These are phyloP conservation scores for Chaetomium olivaceum DNA, from an alignment of 2,329 filamentous ascomycete genomes.

Conservation along the genomic window DNA sequence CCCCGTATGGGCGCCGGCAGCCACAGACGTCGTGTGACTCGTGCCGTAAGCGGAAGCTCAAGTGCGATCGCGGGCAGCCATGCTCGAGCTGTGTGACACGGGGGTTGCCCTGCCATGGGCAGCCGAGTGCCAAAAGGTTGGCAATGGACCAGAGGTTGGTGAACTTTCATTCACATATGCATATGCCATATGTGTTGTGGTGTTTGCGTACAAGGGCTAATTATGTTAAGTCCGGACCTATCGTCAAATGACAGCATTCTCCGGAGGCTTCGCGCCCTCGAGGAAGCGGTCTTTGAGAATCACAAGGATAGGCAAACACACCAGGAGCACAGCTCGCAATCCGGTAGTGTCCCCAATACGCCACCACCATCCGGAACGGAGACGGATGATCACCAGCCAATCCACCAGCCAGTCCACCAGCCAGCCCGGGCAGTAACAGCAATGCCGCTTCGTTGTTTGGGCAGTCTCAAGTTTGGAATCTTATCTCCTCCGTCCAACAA, in stretches of 20 bases:
- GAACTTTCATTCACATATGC: not conserved
- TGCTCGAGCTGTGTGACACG: constrained; percentile 14
- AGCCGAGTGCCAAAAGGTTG: not conserved
- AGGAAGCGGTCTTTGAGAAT: constrained; percentile 11
- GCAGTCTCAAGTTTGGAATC: not conserved
- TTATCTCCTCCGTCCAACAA: not conserved
- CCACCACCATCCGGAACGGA: not conserved
- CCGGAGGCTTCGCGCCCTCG: constrained; percentile 4
- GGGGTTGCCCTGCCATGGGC: constrained; percentile 2
- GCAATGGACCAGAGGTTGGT: not conserved
- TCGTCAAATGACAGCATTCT: not conserved
- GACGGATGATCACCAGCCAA: not conserved
- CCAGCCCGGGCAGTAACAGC: not conserved
- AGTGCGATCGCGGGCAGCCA: constrained; percentile 11
- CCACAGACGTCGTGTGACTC: constrained; percentile 17
- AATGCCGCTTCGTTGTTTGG: not conserved
- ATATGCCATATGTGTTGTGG: not conserved
- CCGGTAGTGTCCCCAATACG: not conserved
- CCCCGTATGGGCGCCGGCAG: constrained; percentile 3
- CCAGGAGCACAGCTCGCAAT: not conserved
- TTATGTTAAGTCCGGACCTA: not conserved
- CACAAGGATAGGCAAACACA: not conserved
- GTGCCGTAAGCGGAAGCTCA: constrained; percentile 16
- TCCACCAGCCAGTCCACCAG: too few relatives aligned
- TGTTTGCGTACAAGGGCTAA: not conserved